Conservation (phyloP, 768 basidiomycete species). For the Chlorophyllum brunneum region DNA sequence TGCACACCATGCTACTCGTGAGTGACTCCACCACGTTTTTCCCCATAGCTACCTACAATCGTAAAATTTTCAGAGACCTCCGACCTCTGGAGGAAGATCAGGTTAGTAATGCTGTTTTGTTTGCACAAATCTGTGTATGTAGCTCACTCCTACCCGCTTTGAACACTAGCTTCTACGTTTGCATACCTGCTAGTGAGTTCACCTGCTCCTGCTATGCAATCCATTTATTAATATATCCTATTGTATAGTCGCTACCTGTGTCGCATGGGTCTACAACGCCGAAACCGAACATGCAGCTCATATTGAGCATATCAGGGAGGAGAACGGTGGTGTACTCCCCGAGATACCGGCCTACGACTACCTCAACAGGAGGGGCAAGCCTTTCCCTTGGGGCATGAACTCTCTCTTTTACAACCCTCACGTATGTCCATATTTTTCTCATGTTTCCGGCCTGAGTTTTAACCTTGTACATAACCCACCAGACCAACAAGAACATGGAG, state of each 20-base stretch:
- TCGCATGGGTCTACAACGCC: constrained; percentile 52
- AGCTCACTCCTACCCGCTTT: constrained; percentile 18
- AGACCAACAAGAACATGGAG: constrained; percentile 68
- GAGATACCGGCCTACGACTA: constrained; percentile 71
- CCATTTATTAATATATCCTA: background rate
- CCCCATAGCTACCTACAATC: constrained; percentile 3
- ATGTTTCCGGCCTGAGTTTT: background rate
- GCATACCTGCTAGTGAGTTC: constrained; percentile 68
- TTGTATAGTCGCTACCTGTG: constrained; percentile 41
- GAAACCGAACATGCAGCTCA: constrained; percentile 69
- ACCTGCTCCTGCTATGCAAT: background rate
- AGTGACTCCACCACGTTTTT: constrained; percentile 11
- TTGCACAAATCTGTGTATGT: constrained; percentile 2
- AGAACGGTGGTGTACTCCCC: constrained; percentile 71
- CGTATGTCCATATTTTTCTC: constrained; percentile 35
- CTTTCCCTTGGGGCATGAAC: constrained; percentile 86
- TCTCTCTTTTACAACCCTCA: constrained; percentile 77
- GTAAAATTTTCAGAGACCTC: constrained; percentile 52
- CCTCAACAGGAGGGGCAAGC: constrained; percentile 71
- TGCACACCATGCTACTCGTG: constrained; percentile 64
- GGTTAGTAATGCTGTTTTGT: constrained; percentile 38
- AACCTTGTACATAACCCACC: background rate
- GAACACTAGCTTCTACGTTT: constrained; percentile 60
- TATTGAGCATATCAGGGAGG: constrained; percentile 61
- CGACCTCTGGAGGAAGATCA: constrained; percentile 85